A percentile compares a stretch with the other conserved stretches of the same genome.
Conservation (phyloP, 225 moss, liverwort and hornwort species). For the Marchantia paleacea region DNA sequence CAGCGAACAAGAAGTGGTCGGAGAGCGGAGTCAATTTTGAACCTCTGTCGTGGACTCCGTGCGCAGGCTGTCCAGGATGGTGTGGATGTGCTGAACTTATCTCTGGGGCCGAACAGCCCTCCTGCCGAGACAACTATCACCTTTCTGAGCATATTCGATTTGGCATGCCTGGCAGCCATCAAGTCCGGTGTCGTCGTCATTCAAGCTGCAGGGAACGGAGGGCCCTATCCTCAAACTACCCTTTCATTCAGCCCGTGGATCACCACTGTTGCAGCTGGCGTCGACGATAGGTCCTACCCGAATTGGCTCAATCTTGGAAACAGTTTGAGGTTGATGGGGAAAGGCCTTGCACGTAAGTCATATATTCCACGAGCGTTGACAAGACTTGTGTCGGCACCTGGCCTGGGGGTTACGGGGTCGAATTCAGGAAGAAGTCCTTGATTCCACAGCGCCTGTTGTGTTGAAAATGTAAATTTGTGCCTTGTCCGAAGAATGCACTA, state of each 20-base stretch:
- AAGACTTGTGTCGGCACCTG: too few relatives aligned
- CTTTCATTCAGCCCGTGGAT: constrained; percentile 57
- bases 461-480: not conserved
- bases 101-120: constrained; percentile 69
- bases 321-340: constrained; percentile 44
- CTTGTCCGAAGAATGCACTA: not conserved
- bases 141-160: constrained; percentile 66
- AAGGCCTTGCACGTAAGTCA: constrained; percentile 52
- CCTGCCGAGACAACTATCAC: constrained; percentile 58
- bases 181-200: constrained; percentile 70
- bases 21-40: not conserved
- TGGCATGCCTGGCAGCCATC: constrained; percentile 68
- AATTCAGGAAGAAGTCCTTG: not conserved
- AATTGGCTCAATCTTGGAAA: constrained; percentile 46
- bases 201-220: constrained; percentile 67
- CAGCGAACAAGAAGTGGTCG: not conserved
- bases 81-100: constrained; percentile 66
- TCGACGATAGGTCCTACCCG: constrained; percentile 46
- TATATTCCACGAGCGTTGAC: not conserved
- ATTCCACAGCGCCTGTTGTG: not conserved
- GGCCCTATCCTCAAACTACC: constrained; percentile 44
- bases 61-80: constrained; percentile 70
- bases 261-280: constrained; percentile 37
- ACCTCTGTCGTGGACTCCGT: not conserved
- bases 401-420: not conserved